phyloP scores from a whole-genome alignment of 2,329 filamentous ascomycete species.

The Scedosporium apiospermum region DNA sequence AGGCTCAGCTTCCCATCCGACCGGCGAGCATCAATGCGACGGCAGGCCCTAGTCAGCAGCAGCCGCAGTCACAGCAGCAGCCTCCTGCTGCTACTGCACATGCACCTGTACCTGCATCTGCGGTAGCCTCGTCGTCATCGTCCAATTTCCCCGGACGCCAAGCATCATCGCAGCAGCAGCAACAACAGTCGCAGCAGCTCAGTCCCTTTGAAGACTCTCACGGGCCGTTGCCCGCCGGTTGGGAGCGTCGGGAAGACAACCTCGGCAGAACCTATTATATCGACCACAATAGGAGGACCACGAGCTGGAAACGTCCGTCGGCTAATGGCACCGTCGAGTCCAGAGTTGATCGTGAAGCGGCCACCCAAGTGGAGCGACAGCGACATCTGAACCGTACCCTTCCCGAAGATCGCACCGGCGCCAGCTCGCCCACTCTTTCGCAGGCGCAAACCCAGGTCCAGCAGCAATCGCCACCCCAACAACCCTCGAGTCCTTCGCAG shows the following conservation, averaged over 20 bases:
- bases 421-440: slow-evolving; percentile 75
- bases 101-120: slow-evolving; percentile 8
- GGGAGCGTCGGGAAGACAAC: slow-evolving; percentile 94
- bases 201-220: slow-evolving; percentile 97
- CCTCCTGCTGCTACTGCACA: slow-evolving; percentile 14
- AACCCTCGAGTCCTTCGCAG: slow-evolving; percentile 18
- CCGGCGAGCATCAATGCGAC: slow-evolving; percentile 37
- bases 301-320: slow-evolving; percentile 88
- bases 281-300: slow-evolving; percentile 93
- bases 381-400: slow-evolving; percentile 92
- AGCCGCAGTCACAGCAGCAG: slow-evolving; percentile 9
- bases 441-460: slow-evolving; percentile 31
- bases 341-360: slow-evolving; percentile 73
- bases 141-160: not conserved
- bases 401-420: slow-evolving; percentile 88
- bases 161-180: slow-evolving; percentile 17
- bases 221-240: slow-evolving; percentile 81
- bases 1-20: slow-evolving; percentile 32
- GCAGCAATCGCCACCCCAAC: not conserved
- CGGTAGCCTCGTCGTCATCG: not conserved
- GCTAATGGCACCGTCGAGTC: slow-evolving; percentile 63
- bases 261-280: slow-evolving; percentile 95
- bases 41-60: slow-evolving; percentile 9
- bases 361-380: slow-evolving; percentile 85
- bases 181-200: slow-evolving; percentile 31